Evolutionary conservation across 2,329 filamentous ascomycete species (phyloP).

Genomic region (Boeremia lycopersici): DNA sequence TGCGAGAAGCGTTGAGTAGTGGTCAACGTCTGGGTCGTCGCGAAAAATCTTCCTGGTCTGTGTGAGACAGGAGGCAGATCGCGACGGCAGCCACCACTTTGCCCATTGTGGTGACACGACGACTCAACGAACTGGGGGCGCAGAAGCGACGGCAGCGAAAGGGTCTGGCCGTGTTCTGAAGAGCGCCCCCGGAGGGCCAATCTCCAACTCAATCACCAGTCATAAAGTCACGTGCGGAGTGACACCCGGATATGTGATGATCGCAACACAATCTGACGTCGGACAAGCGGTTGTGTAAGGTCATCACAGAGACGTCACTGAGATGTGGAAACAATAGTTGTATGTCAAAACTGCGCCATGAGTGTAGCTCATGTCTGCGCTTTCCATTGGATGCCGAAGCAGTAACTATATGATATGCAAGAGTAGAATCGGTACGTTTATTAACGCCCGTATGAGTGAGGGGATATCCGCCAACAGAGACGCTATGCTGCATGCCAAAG

Average conservation of each 20-base stretch:
- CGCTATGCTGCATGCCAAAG: conserved; percentile 17
- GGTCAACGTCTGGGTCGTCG: conserved; percentile 26
- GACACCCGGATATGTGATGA: conserved; percentile 7
- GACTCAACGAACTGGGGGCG: conserved; percentile 11
- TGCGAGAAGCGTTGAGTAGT: conserved; percentile 14
- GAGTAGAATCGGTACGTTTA: conserved; percentile 27
- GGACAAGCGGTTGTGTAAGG: conserved; percentile 18
- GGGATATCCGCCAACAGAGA: conserved; percentile 28
- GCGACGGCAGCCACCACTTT: conserved; percentile 19
- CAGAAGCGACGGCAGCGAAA: conserved; percentile 1
- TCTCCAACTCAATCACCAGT: neutral
- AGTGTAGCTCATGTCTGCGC: conserved; percentile 24
- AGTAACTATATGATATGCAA: conserved; percentile 27
- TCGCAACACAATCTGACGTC: conserved; percentile 1
- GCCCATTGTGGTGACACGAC: conserved; percentile 3
- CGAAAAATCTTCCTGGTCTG: conserved; percentile 32
- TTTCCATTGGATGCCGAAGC: conserved; percentile 27
- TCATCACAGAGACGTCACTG: conserved; percentile 19
- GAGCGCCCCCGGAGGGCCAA: neutral
- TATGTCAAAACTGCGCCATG: conserved; percentile 25
- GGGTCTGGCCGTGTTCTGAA: conserved; percentile 11
- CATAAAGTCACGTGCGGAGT: conserved; percentile 8
- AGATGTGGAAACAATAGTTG: conserved; percentile 1
- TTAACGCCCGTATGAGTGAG: conserved; percentile 25
- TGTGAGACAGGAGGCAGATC: conserved; percentile 18